Evolutionary conservation across 352 stramenopile species (phyloP).

Genomic region (Globisporangium radiosum): DNA sequence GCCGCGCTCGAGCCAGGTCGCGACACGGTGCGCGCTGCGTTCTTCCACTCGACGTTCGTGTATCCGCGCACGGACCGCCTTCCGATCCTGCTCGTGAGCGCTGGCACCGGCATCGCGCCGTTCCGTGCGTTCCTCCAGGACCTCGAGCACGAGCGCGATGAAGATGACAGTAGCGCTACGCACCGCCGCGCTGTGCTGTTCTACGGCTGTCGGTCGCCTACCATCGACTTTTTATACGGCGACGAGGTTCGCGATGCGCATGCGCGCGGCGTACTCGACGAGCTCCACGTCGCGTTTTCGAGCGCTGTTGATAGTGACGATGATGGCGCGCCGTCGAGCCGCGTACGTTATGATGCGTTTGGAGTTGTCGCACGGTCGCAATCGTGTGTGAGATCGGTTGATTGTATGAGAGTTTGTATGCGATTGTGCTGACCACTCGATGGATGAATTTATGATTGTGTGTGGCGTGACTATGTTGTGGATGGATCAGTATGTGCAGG

Average conservation of each 20-base stretch:
- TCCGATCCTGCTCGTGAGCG: slow-evolving; percentile 71
- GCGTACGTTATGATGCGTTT: no score
- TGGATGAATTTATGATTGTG: background rate
- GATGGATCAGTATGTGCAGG: slow-evolving; percentile 57
- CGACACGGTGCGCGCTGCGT: slow-evolving; percentile 49
- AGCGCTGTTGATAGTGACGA: slow-evolving; percentile 6
- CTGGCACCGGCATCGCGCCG: slow-evolving; percentile 74
- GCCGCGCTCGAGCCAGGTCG: slow-evolving; percentile 30
- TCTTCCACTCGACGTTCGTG: slow-evolving; percentile 72
- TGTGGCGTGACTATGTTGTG: no score
- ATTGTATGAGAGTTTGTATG: slow-evolving; percentile 6
- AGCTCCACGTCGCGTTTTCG: slow-evolving; percentile 61
- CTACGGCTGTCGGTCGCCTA: slow-evolving; percentile 58
- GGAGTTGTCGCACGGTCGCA: no score
- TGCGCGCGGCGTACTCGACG: slow-evolving; percentile 34
- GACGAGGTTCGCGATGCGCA: slow-evolving; percentile 46
- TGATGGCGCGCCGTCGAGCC: background rate
- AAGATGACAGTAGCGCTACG: background rate
- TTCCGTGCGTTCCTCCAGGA: slow-evolving; percentile 80
- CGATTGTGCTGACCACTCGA: slow-evolving; percentile 20
- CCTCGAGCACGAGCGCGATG: slow-evolving; percentile 46
- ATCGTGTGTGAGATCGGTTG: no score
- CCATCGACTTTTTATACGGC: slow-evolving; percentile 65
- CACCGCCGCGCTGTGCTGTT: slow-evolving; percentile 62
- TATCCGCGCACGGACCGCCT: slow-evolving; percentile 53